Base-by-base conservation (phyloP, 2,329 filamentous ascomycete genomes). In the Neoascochyta sp. region DNA sequence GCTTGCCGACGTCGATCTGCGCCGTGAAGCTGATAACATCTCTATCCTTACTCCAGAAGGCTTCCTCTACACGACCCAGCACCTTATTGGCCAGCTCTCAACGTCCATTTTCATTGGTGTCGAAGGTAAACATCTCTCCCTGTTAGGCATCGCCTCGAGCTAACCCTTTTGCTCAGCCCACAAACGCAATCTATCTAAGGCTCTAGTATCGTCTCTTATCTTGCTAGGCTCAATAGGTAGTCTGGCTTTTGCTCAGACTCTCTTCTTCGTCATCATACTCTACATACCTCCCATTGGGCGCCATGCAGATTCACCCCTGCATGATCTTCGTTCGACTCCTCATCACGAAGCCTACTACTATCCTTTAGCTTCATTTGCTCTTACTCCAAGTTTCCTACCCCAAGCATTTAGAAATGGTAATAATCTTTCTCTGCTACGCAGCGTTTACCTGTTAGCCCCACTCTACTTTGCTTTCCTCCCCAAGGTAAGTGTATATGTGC, bases 31-130 rank as follows among this genome's bases (percentile, higher is more conserved):
- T 8, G 65, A 77, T 34, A 70, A 75, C 37, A 73, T 78, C 14
- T 62, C 78, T 4, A 65, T 73, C 5, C 71, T 74, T 46, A 73
- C 69, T 27, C 65, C 70, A 3, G 69, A 73, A 27, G 70, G 75
- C 10, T 73, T 78, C 49, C 77, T 77, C 70, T 81, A 78, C 73
- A 75, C 72, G 5, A 75, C 76, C 39, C 78, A 82, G 58, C 65
- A 76, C 23, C 74, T 78, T 35, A 62, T 76, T 9, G 71, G 68
- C 16, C 65, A 71, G 9, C 61, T 74, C 16, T 68, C 74, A 2
- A 79, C 73, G 67, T 74, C 71, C 31, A 60, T 76, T 24, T 71
- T 80, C 36, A 62, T 81, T 16, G 73, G 75, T 2, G 65, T 78
- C 21, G 74, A 80, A 56, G 78, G 78, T 45, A 43, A n/a, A n/a